Conservation (phyloP, 345 rosid species). For the Capsella bursapastoris region DNA sequence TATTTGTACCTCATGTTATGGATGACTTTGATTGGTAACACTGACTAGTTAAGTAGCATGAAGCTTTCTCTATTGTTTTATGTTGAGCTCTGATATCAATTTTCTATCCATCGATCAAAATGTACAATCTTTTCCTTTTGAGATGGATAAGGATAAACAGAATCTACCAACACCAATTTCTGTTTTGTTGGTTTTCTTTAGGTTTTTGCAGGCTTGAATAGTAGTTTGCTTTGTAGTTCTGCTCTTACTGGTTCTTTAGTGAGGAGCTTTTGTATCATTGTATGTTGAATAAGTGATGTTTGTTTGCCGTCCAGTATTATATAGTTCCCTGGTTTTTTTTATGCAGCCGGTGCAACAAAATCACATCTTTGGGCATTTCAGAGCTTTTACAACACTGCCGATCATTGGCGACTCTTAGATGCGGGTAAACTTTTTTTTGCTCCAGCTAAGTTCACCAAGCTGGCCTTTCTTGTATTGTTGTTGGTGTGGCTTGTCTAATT, state of each 20-base stretch:
- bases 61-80: slow-evolving; percentile 1
- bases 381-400: slow-evolving; percentile 69
- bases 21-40: slow-evolving; percentile 8
- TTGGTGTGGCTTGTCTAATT: slow-evolving; percentile 7
- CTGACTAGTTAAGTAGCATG: slow-evolving; percentile 11
- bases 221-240: background rate
- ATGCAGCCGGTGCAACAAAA: slow-evolving; percentile 69
- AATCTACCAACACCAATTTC: background rate
- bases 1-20: slow-evolving; percentile 3
- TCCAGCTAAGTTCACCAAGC: background rate
- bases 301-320: background rate
- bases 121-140: background rate
- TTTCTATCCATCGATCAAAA: background rate
- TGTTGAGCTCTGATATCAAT: background rate
- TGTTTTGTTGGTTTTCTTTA: background rate
- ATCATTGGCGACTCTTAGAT: slow-evolving; percentile 76
- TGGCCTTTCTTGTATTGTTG: background rate
- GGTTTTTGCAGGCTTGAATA: background rate
- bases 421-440: slow-evolving; percentile 58
- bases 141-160: slow-evolving; percentile 5
- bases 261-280: slow-evolving; percentile 13
- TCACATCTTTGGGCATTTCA: slow-evolving; percentile 68
- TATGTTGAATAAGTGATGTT: slow-evolving; percentile 8
- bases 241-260: slow-evolving; percentile 18
- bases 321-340: slow-evolving; percentile 20